Conservation (phyloP, 1,284 basidiomycete species). For the Megacollybia platyphylla region DNA sequence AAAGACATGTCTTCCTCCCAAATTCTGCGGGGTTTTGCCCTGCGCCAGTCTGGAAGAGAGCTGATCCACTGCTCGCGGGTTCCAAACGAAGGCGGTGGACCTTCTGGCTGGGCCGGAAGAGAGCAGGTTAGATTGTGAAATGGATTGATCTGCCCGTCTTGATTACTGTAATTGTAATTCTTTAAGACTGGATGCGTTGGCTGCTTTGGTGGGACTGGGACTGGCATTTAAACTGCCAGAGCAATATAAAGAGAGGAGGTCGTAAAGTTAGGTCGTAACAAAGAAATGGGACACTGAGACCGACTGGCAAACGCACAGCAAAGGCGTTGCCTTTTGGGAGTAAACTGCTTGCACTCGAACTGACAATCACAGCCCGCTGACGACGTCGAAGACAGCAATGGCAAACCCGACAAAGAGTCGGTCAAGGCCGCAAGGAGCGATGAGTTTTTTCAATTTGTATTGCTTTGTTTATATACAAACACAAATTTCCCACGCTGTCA, state of each 20-base stretch:
- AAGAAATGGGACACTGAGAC: constrained; percentile 17
- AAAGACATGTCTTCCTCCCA: constrained; percentile 40
- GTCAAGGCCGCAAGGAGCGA: neutral
- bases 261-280: constrained; percentile 48
- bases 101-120: constrained; percentile 43
- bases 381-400: no score
- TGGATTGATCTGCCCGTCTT: constrained; percentile 25
- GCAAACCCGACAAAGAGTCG: neutral
- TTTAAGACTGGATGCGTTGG: constrained; percentile 57
- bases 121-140: constrained; percentile 41
- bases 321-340: constrained; percentile 77
- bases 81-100: constrained; percentile 47
- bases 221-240: constrained; percentile 59
- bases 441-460: no score
- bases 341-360: no score
- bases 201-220: constrained; percentile 56
- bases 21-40: constrained; percentile 48
- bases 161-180: constrained; percentile 21
- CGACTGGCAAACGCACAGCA: constrained; percentile 67
- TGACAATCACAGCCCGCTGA: no score
- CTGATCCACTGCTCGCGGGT: constrained; percentile 61
- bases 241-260: constrained; percentile 25
- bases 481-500: neutral
- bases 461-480: no score
- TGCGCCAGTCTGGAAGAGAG: constrained; percentile 56